Conservation (phyloP, 495 filamentous ascomycete genomes). For the Polyplosphaeria fusca region DNA sequence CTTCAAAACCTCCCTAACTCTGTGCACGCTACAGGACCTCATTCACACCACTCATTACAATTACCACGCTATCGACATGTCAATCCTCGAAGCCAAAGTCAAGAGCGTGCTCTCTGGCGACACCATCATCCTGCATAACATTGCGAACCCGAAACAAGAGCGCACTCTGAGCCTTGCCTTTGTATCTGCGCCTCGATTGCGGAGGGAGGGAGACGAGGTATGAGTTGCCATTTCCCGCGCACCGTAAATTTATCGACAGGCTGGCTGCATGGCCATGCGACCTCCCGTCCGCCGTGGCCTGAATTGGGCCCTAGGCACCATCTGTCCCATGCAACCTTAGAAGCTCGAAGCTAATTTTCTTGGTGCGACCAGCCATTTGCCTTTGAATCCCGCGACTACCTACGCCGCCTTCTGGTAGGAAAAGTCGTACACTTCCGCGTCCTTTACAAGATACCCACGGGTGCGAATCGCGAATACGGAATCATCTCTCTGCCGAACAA, state of each 20-base stretch:
- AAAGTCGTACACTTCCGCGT: conserved; percentile 81
- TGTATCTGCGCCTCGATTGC: conserved; percentile 80
- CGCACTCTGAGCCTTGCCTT: conserved; percentile 84
- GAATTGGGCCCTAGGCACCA: not conserved
- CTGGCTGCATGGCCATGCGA: not conserved
- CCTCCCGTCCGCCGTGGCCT: not conserved
- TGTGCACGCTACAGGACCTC: too few relatives aligned
- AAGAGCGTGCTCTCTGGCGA: conserved; percentile 93
- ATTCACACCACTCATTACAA: too few relatives aligned
- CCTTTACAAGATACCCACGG: conserved; percentile 77
- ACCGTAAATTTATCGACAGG: not conserved
- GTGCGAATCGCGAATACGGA: conserved; percentile 81
- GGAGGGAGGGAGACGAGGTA: conserved; percentile 86
- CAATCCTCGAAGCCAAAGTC: conserved; percentile 63
- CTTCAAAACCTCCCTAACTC: too few relatives aligned
- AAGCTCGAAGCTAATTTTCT: not conserved
- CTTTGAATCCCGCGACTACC: conserved; percentile 89
- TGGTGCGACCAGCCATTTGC: conserved; percentile 61
- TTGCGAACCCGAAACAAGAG: conserved; percentile 72
- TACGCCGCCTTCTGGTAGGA: conserved; percentile 78
- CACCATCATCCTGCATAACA: conserved; percentile 74
- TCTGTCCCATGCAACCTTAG: not conserved
- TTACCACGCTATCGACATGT: too few relatives aligned
- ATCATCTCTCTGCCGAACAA: conserved; percentile 63
- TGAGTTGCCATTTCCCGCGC: not conserved